Evolutionary conservation across 352 stramenopile genomes (phyloP).

Genomic region (Peronospora destructor): DNA sequence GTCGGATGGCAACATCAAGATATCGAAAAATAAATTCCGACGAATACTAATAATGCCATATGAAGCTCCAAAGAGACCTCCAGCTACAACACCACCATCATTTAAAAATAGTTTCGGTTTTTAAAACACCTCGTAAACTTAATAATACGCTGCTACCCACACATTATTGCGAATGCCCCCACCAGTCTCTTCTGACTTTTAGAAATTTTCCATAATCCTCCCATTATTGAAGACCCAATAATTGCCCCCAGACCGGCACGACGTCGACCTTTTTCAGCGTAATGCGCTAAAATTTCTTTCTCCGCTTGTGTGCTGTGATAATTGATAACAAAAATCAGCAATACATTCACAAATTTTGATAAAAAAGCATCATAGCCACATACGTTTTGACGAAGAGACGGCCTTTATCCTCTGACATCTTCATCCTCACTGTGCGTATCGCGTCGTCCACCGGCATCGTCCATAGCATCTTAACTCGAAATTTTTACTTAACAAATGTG

Average conservation of each 20-base stretch:
- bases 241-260: slow-evolving; percentile 40
- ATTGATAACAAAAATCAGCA: neutral
- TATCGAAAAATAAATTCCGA: slow-evolving; percentile 54
- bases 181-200: slow-evolving; percentile 35
- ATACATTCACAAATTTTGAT: neutral
- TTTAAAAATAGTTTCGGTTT: neutral
- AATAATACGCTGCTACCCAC: slow-evolving; percentile 17
- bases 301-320: slow-evolving; percentile 51
- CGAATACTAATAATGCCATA: slow-evolving; percentile 70
- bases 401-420: slow-evolving; percentile 48
- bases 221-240: slow-evolving; percentile 28
- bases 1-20: slow-evolving; percentile 56
- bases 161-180: slow-evolving; percentile 34
- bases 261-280: slow-evolving; percentile 40
- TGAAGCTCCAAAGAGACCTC: slow-evolving; percentile 48
- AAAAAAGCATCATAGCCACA: slow-evolving; percentile 6
- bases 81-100: slow-evolving; percentile 26
- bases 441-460: slow-evolving; percentile 44
- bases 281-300: slow-evolving; percentile 50
- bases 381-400: slow-evolving; percentile 52
- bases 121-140: neutral
- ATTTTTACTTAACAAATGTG: slow-evolving; percentile 1
- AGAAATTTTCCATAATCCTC: slow-evolving; percentile 35
- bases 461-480: slow-evolving; percentile 12
- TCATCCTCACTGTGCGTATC: slow-evolving; percentile 53